These are phyloP conservation scores for Trichophaea hybrida DNA, from an alignment of 2,329 filamentous ascomycete species.

Conservation along the genomic window DNA sequence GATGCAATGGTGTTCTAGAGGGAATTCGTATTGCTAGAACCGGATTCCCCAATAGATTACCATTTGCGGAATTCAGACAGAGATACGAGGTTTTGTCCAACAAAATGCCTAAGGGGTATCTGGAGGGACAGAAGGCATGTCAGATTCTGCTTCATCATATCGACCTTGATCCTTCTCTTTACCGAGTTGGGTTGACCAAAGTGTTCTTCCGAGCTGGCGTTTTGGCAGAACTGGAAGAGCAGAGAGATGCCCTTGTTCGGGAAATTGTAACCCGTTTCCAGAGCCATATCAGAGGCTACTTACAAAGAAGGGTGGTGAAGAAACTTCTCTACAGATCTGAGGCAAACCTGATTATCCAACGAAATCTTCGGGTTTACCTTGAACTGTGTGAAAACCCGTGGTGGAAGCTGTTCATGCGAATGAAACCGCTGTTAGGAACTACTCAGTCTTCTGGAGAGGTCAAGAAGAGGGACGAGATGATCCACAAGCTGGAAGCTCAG, in stretches of 20 bases:
- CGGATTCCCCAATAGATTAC: constrained; percentile 84
- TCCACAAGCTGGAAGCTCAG: constrained; percentile 70
- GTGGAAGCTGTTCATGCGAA: constrained; percentile 90
- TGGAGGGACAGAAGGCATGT: constrained; percentile 78
- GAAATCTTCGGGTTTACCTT: constrained; percentile 84
- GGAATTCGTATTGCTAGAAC: constrained; percentile 94
- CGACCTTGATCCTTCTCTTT: constrained; percentile 68
- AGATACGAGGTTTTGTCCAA: constrained; percentile 88
- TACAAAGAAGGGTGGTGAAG: constrained; percentile 72
- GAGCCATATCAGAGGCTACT: constrained; percentile 77
- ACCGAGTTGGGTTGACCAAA: constrained; percentile 88
- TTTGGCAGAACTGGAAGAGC: constrained; percentile 89
- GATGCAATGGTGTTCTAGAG: constrained; percentile 98
- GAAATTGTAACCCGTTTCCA: constrained; percentile 92
- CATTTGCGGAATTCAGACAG: constrained; percentile 86
- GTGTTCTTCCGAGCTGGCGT: constrained; percentile 97
- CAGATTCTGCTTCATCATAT: constrained; percentile 81
- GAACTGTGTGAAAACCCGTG: constrained; percentile 84
- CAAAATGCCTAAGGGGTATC: constrained; percentile 74
- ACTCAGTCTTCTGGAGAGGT: constrained; percentile 87
- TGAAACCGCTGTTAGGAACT: constrained; percentile 86
- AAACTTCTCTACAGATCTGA: constrained; percentile 91
- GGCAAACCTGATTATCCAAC: constrained; percentile 84
- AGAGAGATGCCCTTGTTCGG: constrained; percentile 79
- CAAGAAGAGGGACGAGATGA: constrained; percentile 88